Conservation (phyloP, 2,329 filamentous ascomycete species). For the Diaporthe sp. region DNA sequence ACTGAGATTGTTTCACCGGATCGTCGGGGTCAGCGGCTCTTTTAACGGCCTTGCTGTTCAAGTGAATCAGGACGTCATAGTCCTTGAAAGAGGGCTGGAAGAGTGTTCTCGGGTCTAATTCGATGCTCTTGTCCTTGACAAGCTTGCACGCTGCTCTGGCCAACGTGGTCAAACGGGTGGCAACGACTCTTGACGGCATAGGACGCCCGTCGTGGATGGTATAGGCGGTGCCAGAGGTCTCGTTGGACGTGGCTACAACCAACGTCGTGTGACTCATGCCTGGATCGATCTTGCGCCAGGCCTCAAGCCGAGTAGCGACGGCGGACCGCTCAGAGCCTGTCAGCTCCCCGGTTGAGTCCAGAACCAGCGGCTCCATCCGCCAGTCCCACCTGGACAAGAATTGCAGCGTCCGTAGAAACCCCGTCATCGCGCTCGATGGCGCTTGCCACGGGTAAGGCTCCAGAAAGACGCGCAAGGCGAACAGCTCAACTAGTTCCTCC, state of each 20-base stretch:
- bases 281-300: slow-evolving; percentile 90
- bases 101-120: slow-evolving; percentile 69
- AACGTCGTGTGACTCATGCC: slow-evolving; percentile 86
- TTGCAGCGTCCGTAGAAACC: slow-evolving; percentile 84
- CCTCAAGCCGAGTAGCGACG: slow-evolving; percentile 80
- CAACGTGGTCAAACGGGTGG: slow-evolving; percentile 84
- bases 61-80: slow-evolving; percentile 87
- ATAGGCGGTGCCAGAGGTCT: slow-evolving; percentile 84
- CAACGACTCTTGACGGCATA: slow-evolving; percentile 82
- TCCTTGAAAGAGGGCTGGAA: slow-evolving; percentile 82
- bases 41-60: slow-evolving; percentile 69
- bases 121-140: slow-evolving; percentile 65
- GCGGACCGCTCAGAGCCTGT: slow-evolving; percentile 70
- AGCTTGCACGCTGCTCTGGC: slow-evolving; percentile 81
- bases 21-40: slow-evolving; percentile 51
- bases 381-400: slow-evolving; percentile 93
- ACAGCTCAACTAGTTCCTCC: slow-evolving; percentile 86
- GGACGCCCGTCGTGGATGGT: slow-evolving; percentile 70
- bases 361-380: slow-evolving; percentile 83
- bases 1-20: slow-evolving; percentile 63
- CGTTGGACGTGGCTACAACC: slow-evolving; percentile 84
- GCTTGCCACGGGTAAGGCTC: slow-evolving; percentile 84
- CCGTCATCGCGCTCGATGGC: slow-evolving; percentile 82
- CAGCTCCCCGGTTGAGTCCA: slow-evolving; percentile 80
- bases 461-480: slow-evolving; percentile 83